Conservation (phyloP, 140 eudicot species). For the Flaveria floridana region DNA sequence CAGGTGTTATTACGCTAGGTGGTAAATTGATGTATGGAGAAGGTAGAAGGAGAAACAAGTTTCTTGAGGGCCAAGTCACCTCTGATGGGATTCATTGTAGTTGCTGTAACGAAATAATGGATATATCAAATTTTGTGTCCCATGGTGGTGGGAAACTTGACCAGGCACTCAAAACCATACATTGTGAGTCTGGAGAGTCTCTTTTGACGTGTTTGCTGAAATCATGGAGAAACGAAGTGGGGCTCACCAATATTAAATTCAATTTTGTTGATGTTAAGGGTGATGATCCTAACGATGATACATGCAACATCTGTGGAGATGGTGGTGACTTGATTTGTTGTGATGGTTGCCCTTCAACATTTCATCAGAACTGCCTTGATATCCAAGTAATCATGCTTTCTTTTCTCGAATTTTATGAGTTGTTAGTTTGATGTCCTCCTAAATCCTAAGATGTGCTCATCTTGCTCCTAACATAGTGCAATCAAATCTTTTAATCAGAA, state of each 20-base stretch:
- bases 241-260: constrained; percentile 39
- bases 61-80: constrained; percentile 65
- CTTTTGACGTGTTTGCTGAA: constrained; percentile 54
- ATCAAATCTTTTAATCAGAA: neutral
- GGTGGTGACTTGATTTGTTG: constrained; percentile 96
- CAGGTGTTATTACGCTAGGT: constrained; percentile 52
- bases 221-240: constrained; percentile 71
- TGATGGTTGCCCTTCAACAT: constrained; percentile 95
- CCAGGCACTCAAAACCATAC: constrained; percentile 40
- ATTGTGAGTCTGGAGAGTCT: constrained; percentile 53
- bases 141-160: constrained; percentile 53
- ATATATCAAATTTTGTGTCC: constrained; percentile 47
- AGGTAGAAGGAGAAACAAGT: constrained; percentile 32
- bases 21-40: constrained; percentile 51
- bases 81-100: constrained; percentile 69
- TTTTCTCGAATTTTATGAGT: neutral
- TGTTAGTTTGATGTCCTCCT: neutral
- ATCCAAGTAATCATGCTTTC: constrained; percentile 43
- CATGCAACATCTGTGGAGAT: constrained; percentile 91
- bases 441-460: neutral
- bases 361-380: constrained; percentile 73
- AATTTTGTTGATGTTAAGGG: constrained; percentile 56
- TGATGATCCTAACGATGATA: constrained; percentile 92
- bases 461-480: constrained; percentile 5
- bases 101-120: constrained; percentile 54